Percentiles rank a stretch among this genome's conserved stretches.
Evolutionary conservation across 2,329 filamentous ascomycete species (phyloP).

Genomic region (Botrytis sinoallii): DNA sequence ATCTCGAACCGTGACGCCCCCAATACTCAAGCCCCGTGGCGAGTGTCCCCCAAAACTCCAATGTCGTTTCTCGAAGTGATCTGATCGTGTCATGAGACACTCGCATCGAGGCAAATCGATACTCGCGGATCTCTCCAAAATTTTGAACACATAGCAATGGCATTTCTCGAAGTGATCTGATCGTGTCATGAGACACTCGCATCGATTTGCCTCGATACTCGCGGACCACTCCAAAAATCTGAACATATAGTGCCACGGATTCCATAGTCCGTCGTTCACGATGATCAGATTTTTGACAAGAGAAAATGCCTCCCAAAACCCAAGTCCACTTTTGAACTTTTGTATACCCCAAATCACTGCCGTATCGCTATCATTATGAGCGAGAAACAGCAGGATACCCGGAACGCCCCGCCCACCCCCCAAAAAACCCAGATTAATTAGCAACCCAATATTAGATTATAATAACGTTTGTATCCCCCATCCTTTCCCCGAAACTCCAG

Average conservation of each 20-base stretch:
- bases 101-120: neutral
- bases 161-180: neutral
- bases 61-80: neutral
- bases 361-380: neutral
- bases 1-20: neutral
- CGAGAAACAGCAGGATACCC: neutral
- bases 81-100: neutral
- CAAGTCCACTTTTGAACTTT: neutral
- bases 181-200: neutral
- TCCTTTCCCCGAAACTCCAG: neutral
- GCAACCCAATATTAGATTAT: no score
- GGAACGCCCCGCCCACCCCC: neutral
- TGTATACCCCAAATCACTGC: neutral
- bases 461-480: neutral
- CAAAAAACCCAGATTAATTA: neutral
- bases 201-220: neutral
- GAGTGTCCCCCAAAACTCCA: neutral
- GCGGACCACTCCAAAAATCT: neutral
- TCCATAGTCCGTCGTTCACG: neutral
- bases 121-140: neutral
- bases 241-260: no score
- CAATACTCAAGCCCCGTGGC: neutral
- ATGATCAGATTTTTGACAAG: neutral
- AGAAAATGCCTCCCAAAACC: neutral
- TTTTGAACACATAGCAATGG: neutral